Evolutionary conservation across 2,329 filamentous ascomycete species (phyloP).

Genomic region (Fusarium subtropicale): DNA sequence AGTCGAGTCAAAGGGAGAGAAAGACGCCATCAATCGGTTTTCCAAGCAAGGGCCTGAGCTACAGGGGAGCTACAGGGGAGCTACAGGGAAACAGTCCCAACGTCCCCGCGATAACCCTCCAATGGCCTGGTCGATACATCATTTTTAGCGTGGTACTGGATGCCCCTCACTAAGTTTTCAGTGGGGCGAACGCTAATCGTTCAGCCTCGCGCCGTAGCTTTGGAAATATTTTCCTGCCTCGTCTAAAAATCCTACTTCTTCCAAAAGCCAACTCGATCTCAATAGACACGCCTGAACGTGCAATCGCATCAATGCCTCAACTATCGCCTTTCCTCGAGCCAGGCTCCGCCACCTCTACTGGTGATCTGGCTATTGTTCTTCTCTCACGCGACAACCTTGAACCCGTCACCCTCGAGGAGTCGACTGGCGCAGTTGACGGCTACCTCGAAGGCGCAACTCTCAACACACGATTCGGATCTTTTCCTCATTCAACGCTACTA

Average conservation of each 20-base stretch:
- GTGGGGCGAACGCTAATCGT: conserved; percentile 31
- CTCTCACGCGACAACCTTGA: conserved; percentile 88
- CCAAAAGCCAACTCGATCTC: background rate
- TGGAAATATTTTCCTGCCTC: conserved; percentile 41
- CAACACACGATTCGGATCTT: conserved; percentile 95
- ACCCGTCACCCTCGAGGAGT: conserved; percentile 75
- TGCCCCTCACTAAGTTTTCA: conserved; percentile 41
- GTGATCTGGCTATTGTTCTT: conserved; percentile 84
- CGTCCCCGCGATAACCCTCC: conserved; percentile 17
- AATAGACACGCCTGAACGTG: conserved; percentile 9
- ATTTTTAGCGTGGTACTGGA: conserved; percentile 15
- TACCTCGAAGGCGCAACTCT: conserved; percentile 82
- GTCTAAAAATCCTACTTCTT: conserved; percentile 15
- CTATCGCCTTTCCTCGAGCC: conserved; percentile 84
- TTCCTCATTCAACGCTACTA: conserved; percentile 82
- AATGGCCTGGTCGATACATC: conserved; percentile 33
- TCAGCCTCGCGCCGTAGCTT: conserved; percentile 34
- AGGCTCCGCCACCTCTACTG: conserved; percentile 68
- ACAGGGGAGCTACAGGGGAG: conserved; percentile 28
- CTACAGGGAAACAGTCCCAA: conserved; percentile 6
- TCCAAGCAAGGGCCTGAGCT: conserved; percentile 24
- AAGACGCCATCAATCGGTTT: conserved; percentile 38
- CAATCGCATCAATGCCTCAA: conserved; percentile 50
- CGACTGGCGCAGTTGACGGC: conserved; percentile 72
- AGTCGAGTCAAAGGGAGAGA: conserved; percentile 38